Evolutionary conservation across 805 yeast species (phyloP).

Genomic region (Ogataea paradorogensis): DNA sequence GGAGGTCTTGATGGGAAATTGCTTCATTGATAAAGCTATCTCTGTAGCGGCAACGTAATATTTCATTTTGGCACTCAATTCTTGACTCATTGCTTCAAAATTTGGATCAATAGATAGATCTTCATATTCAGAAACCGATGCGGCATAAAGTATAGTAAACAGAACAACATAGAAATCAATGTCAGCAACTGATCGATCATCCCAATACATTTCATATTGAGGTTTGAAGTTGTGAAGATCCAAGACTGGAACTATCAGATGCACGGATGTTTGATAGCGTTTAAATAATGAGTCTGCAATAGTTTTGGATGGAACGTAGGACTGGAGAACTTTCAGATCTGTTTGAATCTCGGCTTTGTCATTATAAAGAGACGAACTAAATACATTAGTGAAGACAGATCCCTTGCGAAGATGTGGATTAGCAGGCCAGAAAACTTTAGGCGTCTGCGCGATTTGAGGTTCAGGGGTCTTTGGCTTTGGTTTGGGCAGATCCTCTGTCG

Average conservation of each 20-base stretch:
- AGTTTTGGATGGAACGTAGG: slow-evolving; percentile 44
- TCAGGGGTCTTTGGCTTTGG: slow-evolving; percentile 12
- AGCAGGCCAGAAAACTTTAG: slow-evolving; percentile 10
- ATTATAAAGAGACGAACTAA: slow-evolving; percentile 21
- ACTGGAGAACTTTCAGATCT: slow-evolving; percentile 29
- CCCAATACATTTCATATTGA: slow-evolving; percentile 52
- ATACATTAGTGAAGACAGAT: slow-evolving; percentile 25
- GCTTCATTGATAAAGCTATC: slow-evolving; percentile 47
- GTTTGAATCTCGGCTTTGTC: slow-evolving; percentile 22
- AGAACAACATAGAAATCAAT: slow-evolving; percentile 47
- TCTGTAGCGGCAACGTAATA: slow-evolving; percentile 46
- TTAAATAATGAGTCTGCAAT: slow-evolving; percentile 46
- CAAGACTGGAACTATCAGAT: slow-evolving; percentile 52
- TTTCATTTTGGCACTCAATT: slow-evolving; percentile 43
- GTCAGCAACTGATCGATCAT: slow-evolving; percentile 28
- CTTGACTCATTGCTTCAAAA: slow-evolving; percentile 20
- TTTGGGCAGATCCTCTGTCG: slow-evolving; percentile 24
- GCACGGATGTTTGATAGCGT: slow-evolving; percentile 51
- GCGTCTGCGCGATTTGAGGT: not conserved
- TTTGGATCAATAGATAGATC: slow-evolving; percentile 45
- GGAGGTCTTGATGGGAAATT: slow-evolving; percentile 47
- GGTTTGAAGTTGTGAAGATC: slow-evolving; percentile 43
- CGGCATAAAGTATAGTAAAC: slow-evolving; percentile 55
- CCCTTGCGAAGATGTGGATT: slow-evolving; percentile 20
- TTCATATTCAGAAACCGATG: slow-evolving; percentile 58